phyloP scores from a whole-genome alignment of 306 rosid species.

The Prunus mira region DNA sequence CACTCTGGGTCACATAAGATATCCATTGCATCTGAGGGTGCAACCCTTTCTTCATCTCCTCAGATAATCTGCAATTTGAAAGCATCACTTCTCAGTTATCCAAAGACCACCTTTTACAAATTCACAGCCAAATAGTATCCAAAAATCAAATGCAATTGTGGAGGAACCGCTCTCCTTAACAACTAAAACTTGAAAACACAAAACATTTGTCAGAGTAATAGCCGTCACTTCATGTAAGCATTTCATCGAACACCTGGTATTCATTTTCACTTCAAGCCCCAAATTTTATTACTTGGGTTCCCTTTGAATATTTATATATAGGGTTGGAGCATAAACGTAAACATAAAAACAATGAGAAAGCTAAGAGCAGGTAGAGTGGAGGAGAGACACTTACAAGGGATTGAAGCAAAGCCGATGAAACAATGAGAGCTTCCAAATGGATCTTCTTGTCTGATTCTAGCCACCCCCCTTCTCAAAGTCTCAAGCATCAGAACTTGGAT shows the following conservation, averaged over 20 bases:
- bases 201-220: neutral
- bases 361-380: neutral
- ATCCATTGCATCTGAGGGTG: constrained; percentile 99
- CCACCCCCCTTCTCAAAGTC: neutral
- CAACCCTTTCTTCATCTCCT: constrained; percentile 77
- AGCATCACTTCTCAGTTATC: neutral
- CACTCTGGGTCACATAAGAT: constrained; percentile 83
- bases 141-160: neutral
- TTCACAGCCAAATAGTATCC: neutral
- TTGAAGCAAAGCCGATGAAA: neutral
- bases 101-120: neutral
- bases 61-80: constrained; percentile 10
- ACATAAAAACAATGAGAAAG: neutral
- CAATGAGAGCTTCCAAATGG: neutral
- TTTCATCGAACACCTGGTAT: neutral
- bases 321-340: neutral
- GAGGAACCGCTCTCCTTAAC: neutral
- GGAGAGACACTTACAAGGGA: neutral
- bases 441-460: neutral
- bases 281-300: neutral
- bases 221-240: neutral
- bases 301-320: neutral
- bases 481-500: no score
- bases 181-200: neutral
- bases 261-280: neutral